Evolutionary conservation across 371 early-diverging fungal species (phyloP), one percentile per base, ranked within the genome.

Genomic region (Mortierella sp.): DNA sequence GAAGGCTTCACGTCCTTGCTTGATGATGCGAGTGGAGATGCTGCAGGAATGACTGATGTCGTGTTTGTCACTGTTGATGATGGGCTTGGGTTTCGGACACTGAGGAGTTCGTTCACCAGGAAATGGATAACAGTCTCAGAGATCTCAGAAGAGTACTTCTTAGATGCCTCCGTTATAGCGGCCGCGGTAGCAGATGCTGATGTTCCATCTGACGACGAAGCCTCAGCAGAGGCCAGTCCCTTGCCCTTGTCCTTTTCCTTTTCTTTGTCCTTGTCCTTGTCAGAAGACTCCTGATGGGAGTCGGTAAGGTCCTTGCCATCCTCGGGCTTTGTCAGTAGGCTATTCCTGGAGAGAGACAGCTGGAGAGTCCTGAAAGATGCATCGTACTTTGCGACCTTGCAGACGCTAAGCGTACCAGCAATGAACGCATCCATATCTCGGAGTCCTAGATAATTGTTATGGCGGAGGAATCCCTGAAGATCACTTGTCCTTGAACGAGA

Each of bases 391-490:
- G 91, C 81, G 43, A 96, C 80, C 37, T 88, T 86, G 75, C 92
- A 93, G 9, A 90, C 72, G n/a, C 87, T 88, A 0, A 83, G 75
- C 0, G 90, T 82, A 0, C 94, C 92, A 2, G 91, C 74, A 18
- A 89, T 84, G 80, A 96, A 98, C 4, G 86, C 70, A 18, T 85
- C 83, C 0, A 93, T 87, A 51, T 94, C 87, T 25, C 98, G 92
- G 59, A 94, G 73, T 0, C 90, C 95, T 46, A 94, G 71, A 55
- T 89, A 90, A 29, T 87, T 85, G 74, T 92, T 91, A 37, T 83
- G 88, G 12, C 95, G 91, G 25, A 96, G 75, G 67, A 90, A 94
- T 3, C 85, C 81, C 51, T 74, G 82, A n/a, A 94, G 81, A 55
- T 98, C 98, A 28, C 90, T 84, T 30, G 86, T 83, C 16, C 94